These are phyloP conservation scores for Pyricularia sp. DNA, from an alignment of 2,329 filamentous ascomycete genomes.

Conservation along the genomic window DNA sequence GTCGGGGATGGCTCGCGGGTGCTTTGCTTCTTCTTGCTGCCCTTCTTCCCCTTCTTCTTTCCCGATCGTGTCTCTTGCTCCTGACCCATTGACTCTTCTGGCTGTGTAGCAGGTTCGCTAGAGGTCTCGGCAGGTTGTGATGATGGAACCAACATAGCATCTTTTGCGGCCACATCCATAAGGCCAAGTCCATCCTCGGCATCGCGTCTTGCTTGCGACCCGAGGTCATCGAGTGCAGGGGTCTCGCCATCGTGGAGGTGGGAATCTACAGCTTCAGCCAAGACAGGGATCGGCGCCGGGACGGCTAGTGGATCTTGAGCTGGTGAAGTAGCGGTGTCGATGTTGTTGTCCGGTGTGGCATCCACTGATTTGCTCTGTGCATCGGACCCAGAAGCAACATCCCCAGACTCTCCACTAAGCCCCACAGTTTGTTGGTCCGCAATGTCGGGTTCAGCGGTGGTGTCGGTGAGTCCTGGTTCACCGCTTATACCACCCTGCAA, in stretches of 20 bases:
- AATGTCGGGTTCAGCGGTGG: not conserved
- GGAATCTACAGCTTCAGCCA: not conserved
- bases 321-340: constrained; percentile 14
- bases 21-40: constrained; percentile 9
- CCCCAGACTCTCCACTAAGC: constrained; percentile 8
- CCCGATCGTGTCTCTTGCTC: constrained; percentile 12
- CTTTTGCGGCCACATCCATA: not conserved
- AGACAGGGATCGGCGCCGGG: constrained; percentile 1
- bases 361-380: constrained; percentile 13
- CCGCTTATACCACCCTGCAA: not conserved
- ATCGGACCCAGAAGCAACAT: constrained; percentile 9
- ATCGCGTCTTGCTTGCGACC: not conserved
- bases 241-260: constrained; percentile 5
- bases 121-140: not conserved
- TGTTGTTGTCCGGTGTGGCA: constrained; percentile 11
- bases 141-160: not conserved
- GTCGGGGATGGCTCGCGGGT: constrained; percentile 4
- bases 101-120: not conserved
- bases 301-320: constrained; percentile 10
- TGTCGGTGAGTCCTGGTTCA: not conserved
- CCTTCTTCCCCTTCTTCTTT: constrained; percentile 19
- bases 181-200: not conserved
- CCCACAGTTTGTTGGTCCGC: constrained; percentile 3
- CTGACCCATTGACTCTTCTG: constrained; percentile 13
- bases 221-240: not conserved